Base-by-base conservation (phyloP, 2,329 filamentous ascomycete species). In the Canariomyces notabilis region DNA sequence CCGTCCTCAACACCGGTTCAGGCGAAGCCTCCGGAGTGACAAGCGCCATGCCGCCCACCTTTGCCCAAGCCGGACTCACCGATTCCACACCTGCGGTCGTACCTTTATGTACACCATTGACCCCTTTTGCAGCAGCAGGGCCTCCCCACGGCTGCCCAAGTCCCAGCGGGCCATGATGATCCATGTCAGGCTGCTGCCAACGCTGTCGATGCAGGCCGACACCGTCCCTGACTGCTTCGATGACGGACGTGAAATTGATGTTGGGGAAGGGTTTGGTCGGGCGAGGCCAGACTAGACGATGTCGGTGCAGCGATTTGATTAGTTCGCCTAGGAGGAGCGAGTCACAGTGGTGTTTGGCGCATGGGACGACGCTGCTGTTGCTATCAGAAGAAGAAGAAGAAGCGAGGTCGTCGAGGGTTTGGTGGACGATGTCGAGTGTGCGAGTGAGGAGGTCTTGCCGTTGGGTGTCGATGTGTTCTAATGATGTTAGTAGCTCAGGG, bases 261-360 rank as follows among this genome's bases (percentile, higher is more conserved):
- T 56, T 60, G 1, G 46, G 18, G 16, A 58, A 61, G 3, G 62
- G 59, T 26, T 43, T 46, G 0, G 51, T 35, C 1, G 61, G 60
- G 9, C 53, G 56, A 16, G 60, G 61, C 61, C 60, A 63, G 9
- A 53, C 36, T 8, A 59, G 49, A 3, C 52, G 41, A 26, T 42
- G 49, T 22, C 46, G 53, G 44, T 55, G 56, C 40, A 66, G 55
- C 6, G 62, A 57, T 36, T 58, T 57, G 50, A 62, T 41, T 6
- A 65, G 54, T 20, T 56, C 53, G 37, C 59, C 62, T 1, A 64
- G 58, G 14, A 64, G 41, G 36, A 61, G 57, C 2, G 59, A 49
- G 48, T 62, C 58, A 49, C 56, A 60, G 26, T 54, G 54, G n/a
- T 54, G 50, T 14, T 43, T 42, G 29, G 50, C 29, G 44, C 53